Conservation (phyloP, 2,329 filamentous ascomycete genomes). For the Cercospora sesami region DNA sequence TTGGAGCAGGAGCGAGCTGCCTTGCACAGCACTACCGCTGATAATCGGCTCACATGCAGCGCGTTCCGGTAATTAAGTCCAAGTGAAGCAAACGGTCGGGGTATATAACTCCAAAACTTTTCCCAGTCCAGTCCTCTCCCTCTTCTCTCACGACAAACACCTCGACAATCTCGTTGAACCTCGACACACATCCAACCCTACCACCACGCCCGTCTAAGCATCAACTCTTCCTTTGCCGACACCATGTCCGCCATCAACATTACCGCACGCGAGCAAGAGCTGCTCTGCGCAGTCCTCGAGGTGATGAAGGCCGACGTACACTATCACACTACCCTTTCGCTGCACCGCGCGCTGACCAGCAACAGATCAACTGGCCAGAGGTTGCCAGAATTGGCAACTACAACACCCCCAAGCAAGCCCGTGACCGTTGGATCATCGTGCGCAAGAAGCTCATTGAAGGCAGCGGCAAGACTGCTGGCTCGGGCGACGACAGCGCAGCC, state of each 20-base stretch:
- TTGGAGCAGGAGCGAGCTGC: neutral
- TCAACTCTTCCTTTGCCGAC: neutral
- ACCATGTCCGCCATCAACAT: slow-evolving; percentile 26
- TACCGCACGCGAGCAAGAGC: slow-evolving; percentile 25
- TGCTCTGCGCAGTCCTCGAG: slow-evolving; percentile 24
- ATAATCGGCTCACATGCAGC: neutral
- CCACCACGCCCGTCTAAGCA: neutral
- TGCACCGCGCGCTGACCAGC: neutral
- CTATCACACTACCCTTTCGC: neutral
- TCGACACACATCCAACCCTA: neutral
- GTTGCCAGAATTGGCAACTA: slow-evolving; percentile 24
- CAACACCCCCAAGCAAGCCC: slow-evolving; percentile 27
- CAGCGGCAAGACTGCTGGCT: slow-evolving; percentile 4
- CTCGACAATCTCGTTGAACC: neutral
- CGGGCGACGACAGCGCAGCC: neutral
- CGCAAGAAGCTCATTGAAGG: slow-evolving; percentile 24
- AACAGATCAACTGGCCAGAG: slow-evolving; percentile 29
- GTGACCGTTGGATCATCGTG: slow-evolving; percentile 26
- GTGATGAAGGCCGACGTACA: slow-evolving; percentile 22
- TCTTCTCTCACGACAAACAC: neutral
- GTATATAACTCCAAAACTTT: neutral
- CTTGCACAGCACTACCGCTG: neutral
- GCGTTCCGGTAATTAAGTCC: neutral
- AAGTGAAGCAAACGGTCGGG: neutral
- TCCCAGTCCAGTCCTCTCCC: neutral